Conservation (phyloP, 148 eudicot species). For the Euryodendron excelsum region DNA sequence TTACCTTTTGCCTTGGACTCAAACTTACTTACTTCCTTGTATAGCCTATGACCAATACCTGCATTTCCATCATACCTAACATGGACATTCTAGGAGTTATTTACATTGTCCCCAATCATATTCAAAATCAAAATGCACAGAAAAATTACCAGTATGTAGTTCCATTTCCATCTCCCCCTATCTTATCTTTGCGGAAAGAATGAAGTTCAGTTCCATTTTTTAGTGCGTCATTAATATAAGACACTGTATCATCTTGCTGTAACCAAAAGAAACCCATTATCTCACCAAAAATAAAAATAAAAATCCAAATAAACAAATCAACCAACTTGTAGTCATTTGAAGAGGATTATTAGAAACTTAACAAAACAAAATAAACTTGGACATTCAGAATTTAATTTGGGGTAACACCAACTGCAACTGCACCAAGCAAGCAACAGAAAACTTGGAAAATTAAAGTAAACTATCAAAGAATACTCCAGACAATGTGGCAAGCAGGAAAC, state of each 20-base stretch:
- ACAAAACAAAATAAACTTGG: not conserved
- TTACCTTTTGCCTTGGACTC: conserved; percentile 33
- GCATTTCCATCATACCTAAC: conserved; percentile 83
- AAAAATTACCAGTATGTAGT: conserved; percentile 59
- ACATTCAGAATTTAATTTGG: too few species aligned
- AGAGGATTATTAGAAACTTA: not conserved
- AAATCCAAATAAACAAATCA: too few species aligned
- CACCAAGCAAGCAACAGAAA: not conserved
- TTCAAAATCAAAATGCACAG: not conserved
- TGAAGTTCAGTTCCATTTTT: conserved; percentile 49
- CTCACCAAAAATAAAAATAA: not conserved
- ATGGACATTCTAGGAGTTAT: conserved; percentile 16
- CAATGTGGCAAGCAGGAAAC: not conserved
- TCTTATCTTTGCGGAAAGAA: conserved; percentile 60
- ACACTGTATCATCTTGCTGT: conserved; percentile 69
- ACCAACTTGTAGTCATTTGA: not conserved
- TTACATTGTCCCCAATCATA: not conserved
- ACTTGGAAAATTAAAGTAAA: not conserved
- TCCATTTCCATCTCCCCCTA: conserved; percentile 51
- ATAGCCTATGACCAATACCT: conserved; percentile 68
- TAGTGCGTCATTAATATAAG: conserved; percentile 54
- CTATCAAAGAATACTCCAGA: not conserved
- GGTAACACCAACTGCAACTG: not conserved
- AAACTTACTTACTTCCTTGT: conserved; percentile 58
- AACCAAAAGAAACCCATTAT: conserved; percentile 14